Base-by-base conservation (phyloP, 1,284 basidiomycete genomes). In the Anthracocystis setariae region DNA sequence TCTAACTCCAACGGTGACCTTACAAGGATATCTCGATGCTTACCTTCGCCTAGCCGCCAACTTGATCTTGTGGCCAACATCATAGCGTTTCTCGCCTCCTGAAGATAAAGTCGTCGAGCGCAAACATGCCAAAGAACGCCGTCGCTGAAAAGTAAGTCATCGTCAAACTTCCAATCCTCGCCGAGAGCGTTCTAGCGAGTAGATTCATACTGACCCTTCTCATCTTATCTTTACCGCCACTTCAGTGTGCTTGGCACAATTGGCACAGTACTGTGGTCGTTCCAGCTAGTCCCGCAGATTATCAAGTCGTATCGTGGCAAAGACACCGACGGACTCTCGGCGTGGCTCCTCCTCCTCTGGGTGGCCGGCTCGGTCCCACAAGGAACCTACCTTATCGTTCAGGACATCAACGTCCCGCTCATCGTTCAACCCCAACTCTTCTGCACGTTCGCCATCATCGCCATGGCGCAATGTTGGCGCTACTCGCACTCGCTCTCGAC, bases 381-480 rank as follows among this genome's bases (percentile, higher is more conserved):
- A 18, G 90, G 90, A n/a, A 86, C 88, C 13, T 93, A 92, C 74
- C 85, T 85, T 24, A 86, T 92, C 46, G 84, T 89, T 0, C 88
- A 90, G 75, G 83, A 88, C 60, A 84, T 92, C 53, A 91, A 90
- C 76, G 87, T 92, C 24, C 91, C 91, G 1, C 86, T 86, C 27
- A 83, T 90, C 43, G 66, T 90, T 2, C 91, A 93, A 78, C 91
- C 91, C 2, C 91, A 92, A 74, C 78, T 90, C 0, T 91, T 92
- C 74, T 88, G 87, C 0, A 84, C 86, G 17, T 84, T 92, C 21
- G 85, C 86, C 2, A 85, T 89, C 13, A 61, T 90, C 15, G 89
- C 89, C 0, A 53, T 47, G 43, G 35, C 67, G 7, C 84, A 91
- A 86, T 90, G 89, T 67, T 85, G 88, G 46, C 87, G 89, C 75